phyloP scores from a whole-genome alignment of 1,139 yeast genomes.

The Nakaseomyces nivariensis region DNA sequence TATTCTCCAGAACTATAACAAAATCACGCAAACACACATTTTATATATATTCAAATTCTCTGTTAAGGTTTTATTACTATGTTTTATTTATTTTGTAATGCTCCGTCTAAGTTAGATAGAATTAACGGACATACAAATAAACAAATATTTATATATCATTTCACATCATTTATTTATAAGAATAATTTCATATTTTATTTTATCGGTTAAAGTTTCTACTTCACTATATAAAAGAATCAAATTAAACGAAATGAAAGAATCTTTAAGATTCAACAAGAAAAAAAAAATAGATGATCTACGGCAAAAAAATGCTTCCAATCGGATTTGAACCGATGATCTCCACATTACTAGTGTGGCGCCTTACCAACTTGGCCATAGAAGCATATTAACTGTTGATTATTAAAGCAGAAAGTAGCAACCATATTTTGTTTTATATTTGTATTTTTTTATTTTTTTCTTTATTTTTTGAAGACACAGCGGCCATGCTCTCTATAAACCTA shows the following conservation, averaged over 20 bases:
- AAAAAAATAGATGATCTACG: too few relatives aligned
- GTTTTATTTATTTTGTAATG: not conserved
- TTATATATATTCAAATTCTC: not conserved
- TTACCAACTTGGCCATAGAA: constrained; percentile 32
- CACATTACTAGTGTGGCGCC: constrained; percentile 32
- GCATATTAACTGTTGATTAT: constrained; percentile 8
- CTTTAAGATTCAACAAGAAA: too few relatives aligned
- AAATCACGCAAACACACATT: not conserved
- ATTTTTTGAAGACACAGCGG: not conserved
- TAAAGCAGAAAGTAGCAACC: too few relatives aligned
- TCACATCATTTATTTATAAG: not conserved
- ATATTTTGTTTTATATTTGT: too few relatives aligned
- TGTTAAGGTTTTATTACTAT: not conserved
- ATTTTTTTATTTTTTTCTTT: not conserved
- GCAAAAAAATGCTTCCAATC: constrained; percentile 24
- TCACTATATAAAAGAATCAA: too few relatives aligned
- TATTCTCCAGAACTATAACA: not conserved
- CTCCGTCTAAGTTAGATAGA: not conserved
- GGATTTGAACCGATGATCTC: constrained; percentile 30
- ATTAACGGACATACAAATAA: not conserved
- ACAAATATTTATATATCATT: not conserved
- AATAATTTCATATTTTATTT: not conserved
- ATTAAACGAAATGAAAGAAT: too few relatives aligned
- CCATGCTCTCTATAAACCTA: too few relatives aligned
- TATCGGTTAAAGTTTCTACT: too few relatives aligned